phyloP scores from a whole-genome alignment of 768 basidiomycete species.

The Amanita pallidorosea region DNA sequence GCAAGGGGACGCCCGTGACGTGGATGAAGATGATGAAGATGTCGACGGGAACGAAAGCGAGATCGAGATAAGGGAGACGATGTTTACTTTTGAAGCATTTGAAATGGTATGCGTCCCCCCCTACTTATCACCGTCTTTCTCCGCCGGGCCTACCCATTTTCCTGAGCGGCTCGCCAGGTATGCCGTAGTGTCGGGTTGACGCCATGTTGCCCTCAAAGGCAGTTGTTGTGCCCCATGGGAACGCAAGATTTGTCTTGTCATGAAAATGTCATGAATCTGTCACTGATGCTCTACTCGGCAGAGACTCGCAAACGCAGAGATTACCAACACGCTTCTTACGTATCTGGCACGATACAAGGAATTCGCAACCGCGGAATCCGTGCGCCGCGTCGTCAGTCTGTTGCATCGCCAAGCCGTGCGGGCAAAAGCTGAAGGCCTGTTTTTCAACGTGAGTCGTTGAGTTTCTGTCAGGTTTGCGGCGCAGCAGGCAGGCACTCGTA shows the following conservation, averaged over 20 bases:
- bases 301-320: constrained; percentile 86
- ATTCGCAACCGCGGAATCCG: constrained; percentile 66
- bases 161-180: neutral
- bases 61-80: constrained; percentile 67
- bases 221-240: neutral
- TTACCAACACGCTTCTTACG: constrained; percentile 72
- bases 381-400: constrained; percentile 83
- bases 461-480: neutral
- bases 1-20: constrained; percentile 37
- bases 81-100: constrained; percentile 87
- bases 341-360: constrained; percentile 82
- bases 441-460: constrained; percentile 68
- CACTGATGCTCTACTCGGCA: constrained; percentile 20
- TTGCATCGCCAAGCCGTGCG: constrained; percentile 87
- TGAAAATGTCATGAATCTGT: neutral
- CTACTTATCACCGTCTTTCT: neutral
- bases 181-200: neutral
- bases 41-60: constrained; percentile 25
- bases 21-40: constrained; percentile 40
- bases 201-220: neutral
- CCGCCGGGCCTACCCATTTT: neutral
- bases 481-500: neutral
- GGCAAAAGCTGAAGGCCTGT: constrained; percentile 88
- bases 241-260: neutral
- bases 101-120: constrained; percentile 57